Percentiles rank a stretch among this genome's conserved stretches.
Conservation (phyloP, 2,329 filamentous ascomycete genomes). For the Coniella vitis region DNA sequence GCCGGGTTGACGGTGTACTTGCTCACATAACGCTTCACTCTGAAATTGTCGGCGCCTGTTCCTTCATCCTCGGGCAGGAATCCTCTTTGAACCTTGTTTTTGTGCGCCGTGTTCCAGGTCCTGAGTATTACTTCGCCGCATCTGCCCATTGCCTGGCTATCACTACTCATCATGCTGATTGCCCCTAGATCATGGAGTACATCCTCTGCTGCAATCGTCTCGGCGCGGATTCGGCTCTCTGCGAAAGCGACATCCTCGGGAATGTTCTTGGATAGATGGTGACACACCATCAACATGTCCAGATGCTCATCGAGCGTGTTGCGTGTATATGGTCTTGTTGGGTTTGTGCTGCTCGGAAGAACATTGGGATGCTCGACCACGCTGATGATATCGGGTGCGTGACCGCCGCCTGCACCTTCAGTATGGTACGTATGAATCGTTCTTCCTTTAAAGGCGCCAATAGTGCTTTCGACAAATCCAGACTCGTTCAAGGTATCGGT, state of each 20-base stretch:
- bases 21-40: constrained; percentile 86
- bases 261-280: constrained; percentile 87
- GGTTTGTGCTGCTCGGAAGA: constrained; percentile 84
- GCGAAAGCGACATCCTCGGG: constrained; percentile 95
- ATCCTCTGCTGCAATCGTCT: constrained; percentile 95
- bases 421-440: constrained; percentile 97
- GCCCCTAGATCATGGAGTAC: constrained; percentile 91
- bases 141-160: constrained; percentile 94
- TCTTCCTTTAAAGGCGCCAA: constrained; percentile 75
- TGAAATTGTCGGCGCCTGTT: constrained; percentile 78
- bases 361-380: constrained; percentile 88
- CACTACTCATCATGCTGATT: constrained; percentile 95
- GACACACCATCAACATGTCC: constrained; percentile 98
- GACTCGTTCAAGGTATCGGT: constrained; percentile 96
- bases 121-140: constrained; percentile 89
- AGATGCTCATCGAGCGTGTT: constrained; percentile 96
- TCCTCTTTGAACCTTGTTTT: constrained; percentile 87
- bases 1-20: constrained; percentile 97
- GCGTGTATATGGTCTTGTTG: constrained; percentile 79
- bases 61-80: constrained; percentile 68
- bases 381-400: constrained; percentile 92
- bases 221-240: constrained; percentile 86
- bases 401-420: constrained; percentile 88
- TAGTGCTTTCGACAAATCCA: constrained; percentile 90
- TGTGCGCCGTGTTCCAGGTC: constrained; percentile 96